Evolutionary conservation across 495 filamentous ascomycete species (phyloP), one percentile per base, ranked within the genome.

Genomic region (Penicillium bialowiezense): DNA sequence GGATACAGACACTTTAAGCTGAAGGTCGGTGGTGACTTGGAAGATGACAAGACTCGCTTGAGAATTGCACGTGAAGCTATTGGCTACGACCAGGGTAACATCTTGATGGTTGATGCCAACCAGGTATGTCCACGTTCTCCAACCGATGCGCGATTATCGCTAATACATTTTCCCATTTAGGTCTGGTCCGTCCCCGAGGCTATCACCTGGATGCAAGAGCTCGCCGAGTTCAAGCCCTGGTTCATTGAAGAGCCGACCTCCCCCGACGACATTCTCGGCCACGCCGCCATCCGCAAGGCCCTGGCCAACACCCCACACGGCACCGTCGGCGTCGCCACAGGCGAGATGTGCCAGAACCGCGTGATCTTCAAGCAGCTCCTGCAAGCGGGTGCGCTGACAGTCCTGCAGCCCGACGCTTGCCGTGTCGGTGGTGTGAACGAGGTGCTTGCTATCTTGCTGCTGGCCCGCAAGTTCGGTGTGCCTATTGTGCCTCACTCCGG

Each of bases 171-270:
- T 3, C 8, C 23, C 15, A 5, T 13, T 18, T 26, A 81, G 73
- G 80, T 96, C 29, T 96, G 91, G 91, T 87, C 83, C 34, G 90
- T 96, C 21, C 90, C 90, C 12, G 89, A 96, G 68, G 91, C 91
- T 1, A 92, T 96, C 55, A 81, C 78, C 43, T 89, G 91, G 76
- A 95, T 95, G 90, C 72, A 84, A 47, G 64, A 87, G 56, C 84
- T 96, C 15, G 83, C 80, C 28, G 82, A 89, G 53, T 96, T 88
- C 77, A 84, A 86, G 73, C 91, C 91, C 35, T 96, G 91, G 91
- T 96, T 96, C 73, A 96, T 96, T 57, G 91, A 96, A 71, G 91
- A 96, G 77, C 91, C 91, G n/a, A 96, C 91, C 35, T 89, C 85
- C 34, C 91, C 91, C 12, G 91, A 96, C 59, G 91, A 96, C 70